Conservation (phyloP, 1,284 basidiomycete species). For the Pholiota adiposa region DNA sequence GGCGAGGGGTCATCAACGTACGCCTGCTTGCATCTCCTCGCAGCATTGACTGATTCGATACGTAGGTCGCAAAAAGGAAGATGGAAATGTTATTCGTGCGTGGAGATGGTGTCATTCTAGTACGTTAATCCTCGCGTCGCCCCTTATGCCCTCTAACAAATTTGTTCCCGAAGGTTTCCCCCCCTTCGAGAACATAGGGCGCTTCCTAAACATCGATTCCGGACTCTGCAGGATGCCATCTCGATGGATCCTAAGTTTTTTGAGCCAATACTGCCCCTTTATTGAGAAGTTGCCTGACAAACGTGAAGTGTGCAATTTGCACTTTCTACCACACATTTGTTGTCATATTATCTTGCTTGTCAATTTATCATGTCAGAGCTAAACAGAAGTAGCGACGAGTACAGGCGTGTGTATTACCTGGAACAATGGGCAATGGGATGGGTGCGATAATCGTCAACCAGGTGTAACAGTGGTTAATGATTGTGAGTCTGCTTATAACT, state of each 20-base stretch:
- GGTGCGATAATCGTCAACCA: background rate
- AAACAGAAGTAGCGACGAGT: background rate
- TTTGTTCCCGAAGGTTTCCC: constrained; percentile 61
- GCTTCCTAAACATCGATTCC: background rate
- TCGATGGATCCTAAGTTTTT: background rate
- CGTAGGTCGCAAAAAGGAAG: constrained; percentile 89
- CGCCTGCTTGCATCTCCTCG: constrained; percentile 20
- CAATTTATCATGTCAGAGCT: too few species aligned
- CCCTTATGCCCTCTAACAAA: constrained; percentile 12
- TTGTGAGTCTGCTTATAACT: background rate
- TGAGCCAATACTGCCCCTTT: background rate
- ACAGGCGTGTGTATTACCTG: background rate
- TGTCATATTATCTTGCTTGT: constrained; percentile 28
- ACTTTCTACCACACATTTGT: constrained; percentile 27
- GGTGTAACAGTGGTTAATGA: background rate
- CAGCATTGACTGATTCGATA: background rate
- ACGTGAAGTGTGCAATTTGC: too few species aligned
- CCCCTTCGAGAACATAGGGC: constrained; percentile 63
- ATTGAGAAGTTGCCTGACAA: background rate
- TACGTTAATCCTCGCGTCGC: constrained; percentile 41
- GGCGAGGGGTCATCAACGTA: constrained; percentile 67
- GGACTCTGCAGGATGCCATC: background rate
- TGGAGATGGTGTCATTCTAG: constrained; percentile 93
- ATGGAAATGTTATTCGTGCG: constrained; percentile 99
- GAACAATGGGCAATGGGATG: background rate